Evolutionary conservation across 257 asterid genomes (phyloP).

Genomic region (Anisodus tanguticus): DNA sequence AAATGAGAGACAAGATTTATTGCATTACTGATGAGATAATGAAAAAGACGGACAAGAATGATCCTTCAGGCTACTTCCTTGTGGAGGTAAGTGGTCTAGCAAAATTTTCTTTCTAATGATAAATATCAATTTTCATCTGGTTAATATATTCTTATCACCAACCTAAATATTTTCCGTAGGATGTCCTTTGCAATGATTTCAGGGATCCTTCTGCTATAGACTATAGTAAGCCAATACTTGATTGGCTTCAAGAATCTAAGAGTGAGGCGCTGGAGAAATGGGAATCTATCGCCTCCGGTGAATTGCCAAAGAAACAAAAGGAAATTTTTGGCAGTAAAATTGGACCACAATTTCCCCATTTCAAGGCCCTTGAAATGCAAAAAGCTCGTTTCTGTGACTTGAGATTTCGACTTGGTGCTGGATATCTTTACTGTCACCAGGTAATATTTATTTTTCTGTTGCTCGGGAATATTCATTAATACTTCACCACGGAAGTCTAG

Average conservation of each 20-base stretch:
- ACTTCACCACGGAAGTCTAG: neutral
- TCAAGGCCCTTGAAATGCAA: slow-evolving; percentile 69
- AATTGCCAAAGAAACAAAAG: slow-evolving; percentile 72
- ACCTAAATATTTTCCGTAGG: slow-evolving; percentile 49
- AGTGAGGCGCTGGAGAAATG: slow-evolving; percentile 81
- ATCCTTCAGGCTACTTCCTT: slow-evolving; percentile 90
- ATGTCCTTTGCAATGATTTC: slow-evolving; percentile 75
- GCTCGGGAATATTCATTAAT: slow-evolving; percentile 15
- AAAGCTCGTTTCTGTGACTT: slow-evolving; percentile 74
- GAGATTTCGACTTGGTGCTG: slow-evolving; percentile 79
- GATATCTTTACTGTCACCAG: slow-evolving; percentile 91
- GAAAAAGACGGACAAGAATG: slow-evolving; percentile 61
- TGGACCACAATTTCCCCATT: slow-evolving; percentile 58
- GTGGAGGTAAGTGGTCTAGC: slow-evolving; percentile 60
- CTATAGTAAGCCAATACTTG: slow-evolving; percentile 75
- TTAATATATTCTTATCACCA: neutral
- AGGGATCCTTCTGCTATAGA: slow-evolving; percentile 63
- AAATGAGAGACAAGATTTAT: slow-evolving; percentile 75
- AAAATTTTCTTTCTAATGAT: slow-evolving; percentile 24
- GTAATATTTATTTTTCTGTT: slow-evolving; percentile 39
- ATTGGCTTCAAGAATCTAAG: slow-evolving; percentile 78
- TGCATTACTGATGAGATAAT: slow-evolving; percentile 83
- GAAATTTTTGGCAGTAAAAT: slow-evolving; percentile 51
- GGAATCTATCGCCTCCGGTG: slow-evolving; percentile 75
- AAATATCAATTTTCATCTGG: slow-evolving; percentile 2